These are phyloP conservation scores for Starmerella ratchasimensis DNA, from an alignment of 805 yeast species.

Conservation along the genomic window DNA sequence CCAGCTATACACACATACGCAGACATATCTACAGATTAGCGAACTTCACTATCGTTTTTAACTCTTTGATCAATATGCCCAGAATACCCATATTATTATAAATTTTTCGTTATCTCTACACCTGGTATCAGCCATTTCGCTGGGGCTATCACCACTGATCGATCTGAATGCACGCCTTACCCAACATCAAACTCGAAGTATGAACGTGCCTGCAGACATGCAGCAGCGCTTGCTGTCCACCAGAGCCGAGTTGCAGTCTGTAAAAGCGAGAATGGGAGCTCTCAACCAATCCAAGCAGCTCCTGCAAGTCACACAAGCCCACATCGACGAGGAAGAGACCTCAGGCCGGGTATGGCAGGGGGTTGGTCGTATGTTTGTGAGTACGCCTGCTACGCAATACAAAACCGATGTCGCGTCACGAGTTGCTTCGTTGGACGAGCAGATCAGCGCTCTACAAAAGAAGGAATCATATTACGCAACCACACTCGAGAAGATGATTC, in stretches of 20 bases:
- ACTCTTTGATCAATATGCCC: too few relatives aligned
- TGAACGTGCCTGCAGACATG: conserved; percentile 35
- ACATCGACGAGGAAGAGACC: conserved; percentile 32
- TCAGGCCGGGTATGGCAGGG: conserved; percentile 63
- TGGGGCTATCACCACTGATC: too few relatives aligned
- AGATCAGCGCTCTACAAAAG: conserved; percentile 45
- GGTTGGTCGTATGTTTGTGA: conserved; percentile 52
- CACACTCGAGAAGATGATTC: conserved; percentile 54
- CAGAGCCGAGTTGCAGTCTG: conserved; percentile 44
- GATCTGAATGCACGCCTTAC: too few relatives aligned
- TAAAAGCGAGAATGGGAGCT: conserved; percentile 38
- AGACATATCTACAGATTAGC: too few relatives aligned
- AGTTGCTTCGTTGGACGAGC: conserved; percentile 41
- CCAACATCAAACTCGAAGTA: neutral
- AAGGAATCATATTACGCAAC: conserved; percentile 63
- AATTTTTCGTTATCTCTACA: too few relatives aligned
- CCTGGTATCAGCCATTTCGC: too few relatives aligned
- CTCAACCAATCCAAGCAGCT: conserved; percentile 39
- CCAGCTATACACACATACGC: too few relatives aligned
- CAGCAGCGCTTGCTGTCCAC: conserved; percentile 48
- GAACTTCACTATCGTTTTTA: too few relatives aligned
- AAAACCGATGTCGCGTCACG: conserved; percentile 37
- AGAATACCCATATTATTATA: too few relatives aligned
- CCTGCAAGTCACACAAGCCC: conserved; percentile 42
- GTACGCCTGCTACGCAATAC: conserved; percentile 35